Evolutionary conservation across 495 filamentous ascomycete genomes (phyloP).

Genomic region (Echria macrotheca): DNA sequence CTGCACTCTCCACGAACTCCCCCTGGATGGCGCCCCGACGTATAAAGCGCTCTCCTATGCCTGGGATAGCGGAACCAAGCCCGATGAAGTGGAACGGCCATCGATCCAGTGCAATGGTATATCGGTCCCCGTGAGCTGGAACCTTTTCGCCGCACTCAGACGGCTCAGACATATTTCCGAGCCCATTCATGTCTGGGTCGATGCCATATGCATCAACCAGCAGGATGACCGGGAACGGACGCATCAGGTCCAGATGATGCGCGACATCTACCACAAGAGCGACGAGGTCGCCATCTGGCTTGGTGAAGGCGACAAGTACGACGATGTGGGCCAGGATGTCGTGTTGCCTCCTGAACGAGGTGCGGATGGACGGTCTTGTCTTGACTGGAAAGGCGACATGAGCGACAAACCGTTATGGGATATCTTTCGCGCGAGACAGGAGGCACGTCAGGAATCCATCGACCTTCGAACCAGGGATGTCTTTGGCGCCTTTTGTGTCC

Average conservation of each 20-base stretch:
- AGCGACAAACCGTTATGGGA: conserved; percentile 3
- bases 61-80: conserved; percentile 7
- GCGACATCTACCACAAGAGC: conserved; percentile 13
- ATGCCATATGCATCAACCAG: conserved; percentile 9
- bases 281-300: conserved; percentile 16
- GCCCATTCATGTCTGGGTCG: conserved; percentile 4
- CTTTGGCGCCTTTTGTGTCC: conserved; percentile 17
- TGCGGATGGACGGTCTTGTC: background rate
- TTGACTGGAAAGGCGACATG: conserved; percentile 10
- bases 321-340: conserved; percentile 11
- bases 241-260: conserved; percentile 19
- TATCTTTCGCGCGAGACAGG: conserved; percentile 3
- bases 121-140: conserved; percentile 4
- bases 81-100: background rate
- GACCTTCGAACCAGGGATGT: conserved; percentile 3
- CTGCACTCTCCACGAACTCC: background rate
- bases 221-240: conserved; percentile 13
- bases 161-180: conserved; percentile 3
- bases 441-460: background rate
- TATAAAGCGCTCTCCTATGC: conserved; percentile 19
- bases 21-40: background rate
- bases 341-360: background rate
- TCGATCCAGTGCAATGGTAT: conserved; percentile 10
- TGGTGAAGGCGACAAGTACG: conserved; percentile 5
- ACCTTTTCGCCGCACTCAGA: conserved; percentile 14